phyloP scores from a whole-genome alignment of 768 basidiomycete genomes.

The Cubamyces sp. region DNA sequence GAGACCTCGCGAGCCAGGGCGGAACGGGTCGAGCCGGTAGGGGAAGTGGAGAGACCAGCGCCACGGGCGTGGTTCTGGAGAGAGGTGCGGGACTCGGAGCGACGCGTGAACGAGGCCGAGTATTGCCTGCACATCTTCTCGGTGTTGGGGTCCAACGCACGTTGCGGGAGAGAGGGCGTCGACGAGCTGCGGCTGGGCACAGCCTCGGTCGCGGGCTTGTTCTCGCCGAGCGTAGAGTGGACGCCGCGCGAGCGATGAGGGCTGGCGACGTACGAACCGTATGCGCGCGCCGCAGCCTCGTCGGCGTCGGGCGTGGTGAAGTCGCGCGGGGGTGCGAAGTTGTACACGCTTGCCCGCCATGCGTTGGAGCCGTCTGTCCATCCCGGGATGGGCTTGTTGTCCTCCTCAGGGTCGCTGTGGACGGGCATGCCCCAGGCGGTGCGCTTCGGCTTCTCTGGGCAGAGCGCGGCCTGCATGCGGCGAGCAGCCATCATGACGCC shows the following conservation, averaged over 20 bases:
- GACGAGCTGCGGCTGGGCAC: constrained; percentile 18
- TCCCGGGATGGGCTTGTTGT: constrained; percentile 52
- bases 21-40: constrained; percentile 43
- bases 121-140: constrained; percentile 59
- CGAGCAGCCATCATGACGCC: constrained; percentile 74
- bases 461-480: constrained; percentile 53
- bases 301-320: constrained; percentile 26
- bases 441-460: constrained; percentile 42
- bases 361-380: constrained; percentile 71
- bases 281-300: constrained; percentile 38
- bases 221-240: constrained; percentile 49
- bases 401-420: constrained; percentile 33
- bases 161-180: constrained; percentile 13
- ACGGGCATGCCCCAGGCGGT: constrained; percentile 35
- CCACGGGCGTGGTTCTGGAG: constrained; percentile 33
- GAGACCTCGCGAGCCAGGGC: constrained; percentile 44
- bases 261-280: constrained; percentile 52
- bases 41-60: constrained; percentile 30
- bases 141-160: constrained; percentile 23
- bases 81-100: constrained; percentile 53
- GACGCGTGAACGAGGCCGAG: constrained; percentile 57
- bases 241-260: constrained; percentile 54
- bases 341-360: constrained; percentile 71
- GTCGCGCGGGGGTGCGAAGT: constrained; percentile 47
- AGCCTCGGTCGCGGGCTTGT: constrained; percentile 26